Base-by-base conservation (phyloP, 164 flowering plant species). In the Aristolochia contorta region DNA sequence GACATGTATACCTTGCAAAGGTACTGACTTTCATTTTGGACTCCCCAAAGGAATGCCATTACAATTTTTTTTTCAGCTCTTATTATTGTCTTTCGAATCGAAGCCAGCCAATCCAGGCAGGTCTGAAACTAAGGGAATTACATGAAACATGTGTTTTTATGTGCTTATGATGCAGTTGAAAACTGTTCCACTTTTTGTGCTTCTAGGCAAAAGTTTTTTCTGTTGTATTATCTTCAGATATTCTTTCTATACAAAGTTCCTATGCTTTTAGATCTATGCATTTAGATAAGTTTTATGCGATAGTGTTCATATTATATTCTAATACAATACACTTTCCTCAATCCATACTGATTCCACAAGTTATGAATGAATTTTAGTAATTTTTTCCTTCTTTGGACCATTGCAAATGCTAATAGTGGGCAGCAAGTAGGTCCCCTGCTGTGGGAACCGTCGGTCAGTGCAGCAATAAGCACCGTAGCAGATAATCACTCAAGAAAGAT, bases 351-450 rank as follows among this genome's bases (percentile, higher is more conserved):
- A 21, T 15, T 49, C 22, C 10, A 8, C 19, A 18, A 21, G 18
- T 54, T 12, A 6, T 54, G 57, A 21, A 30, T 56, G 45, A 12
- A 32, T 14, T 15, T 30, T 32, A 56, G 10, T 12, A 32, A 3
- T 56, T 15, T n/a, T 27, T 27, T 10, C 32, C 32, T 54, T 21
- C 7, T 16, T 23, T 23, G 43, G 43, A 37, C 43, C 43, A 37
- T 37, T 37, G 43, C 12, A 37, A 20, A 33, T 21, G 15, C 19
- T 15, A 15, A 19, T 30, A 89, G 95, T 70, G 95, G 95, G 33
- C 65, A 77, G 66, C 79, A 85, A 75, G 71, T 74, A 13, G 92
- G 88, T 23, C 79, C 80, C 22, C 63, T 82, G 43, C 45, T 10
- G 18, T 58, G 77, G 78, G 76, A 83, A 62, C 59, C 70, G 22